phyloP scores from a whole-genome alignment of 805 yeast genomes.

The Hanseniaspora meyeri region DNA sequence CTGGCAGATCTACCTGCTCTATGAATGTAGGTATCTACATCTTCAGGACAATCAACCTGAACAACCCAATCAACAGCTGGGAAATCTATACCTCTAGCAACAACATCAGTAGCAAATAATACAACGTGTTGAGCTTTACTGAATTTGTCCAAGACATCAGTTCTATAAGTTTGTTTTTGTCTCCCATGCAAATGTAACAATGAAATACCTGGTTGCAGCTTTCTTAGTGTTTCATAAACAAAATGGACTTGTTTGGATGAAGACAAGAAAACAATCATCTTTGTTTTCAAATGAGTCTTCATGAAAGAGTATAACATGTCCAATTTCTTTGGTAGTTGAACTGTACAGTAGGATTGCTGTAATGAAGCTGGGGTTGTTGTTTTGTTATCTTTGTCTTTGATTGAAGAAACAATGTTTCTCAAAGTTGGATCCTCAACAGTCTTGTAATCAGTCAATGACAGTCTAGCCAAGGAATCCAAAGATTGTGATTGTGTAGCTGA shows the following conservation, averaged over 20 bases:
- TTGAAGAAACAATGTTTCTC: conserved; percentile 46
- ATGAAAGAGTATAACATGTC: conserved; percentile 78
- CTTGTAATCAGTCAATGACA: conserved; percentile 37
- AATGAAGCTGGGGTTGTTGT: conserved; percentile 63
- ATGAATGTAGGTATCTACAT: conserved; percentile 76
- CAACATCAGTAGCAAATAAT: conserved; percentile 79
- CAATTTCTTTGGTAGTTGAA: conserved; percentile 66
- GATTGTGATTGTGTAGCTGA: conserved; percentile 85
- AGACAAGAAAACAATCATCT: conserved; percentile 71
- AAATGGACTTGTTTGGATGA: conserved; percentile 86
- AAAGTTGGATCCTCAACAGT: conserved; percentile 36
- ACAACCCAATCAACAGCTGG: conserved; percentile 94
- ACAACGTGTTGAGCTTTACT: conserved; percentile 69
- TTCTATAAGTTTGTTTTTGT: conserved; percentile 78
- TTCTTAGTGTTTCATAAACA: conserved; percentile 74
- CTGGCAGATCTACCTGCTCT: conserved; percentile 86
- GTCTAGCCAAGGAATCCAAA: conserved; percentile 68
- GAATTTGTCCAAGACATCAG: conserved; percentile 70
- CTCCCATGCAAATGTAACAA: conserved; percentile 76
- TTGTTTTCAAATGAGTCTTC: conserved; percentile 66
- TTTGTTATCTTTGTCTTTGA: conserved; percentile 15
- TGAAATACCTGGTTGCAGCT: conserved; percentile 85
- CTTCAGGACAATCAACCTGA: conserved; percentile 86
- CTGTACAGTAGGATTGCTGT: conserved; percentile 68
- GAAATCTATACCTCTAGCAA: conserved; percentile 84